Conservation (phyloP, 768 basidiomycete genomes). For the Pulveroboletus sp. region DNA sequence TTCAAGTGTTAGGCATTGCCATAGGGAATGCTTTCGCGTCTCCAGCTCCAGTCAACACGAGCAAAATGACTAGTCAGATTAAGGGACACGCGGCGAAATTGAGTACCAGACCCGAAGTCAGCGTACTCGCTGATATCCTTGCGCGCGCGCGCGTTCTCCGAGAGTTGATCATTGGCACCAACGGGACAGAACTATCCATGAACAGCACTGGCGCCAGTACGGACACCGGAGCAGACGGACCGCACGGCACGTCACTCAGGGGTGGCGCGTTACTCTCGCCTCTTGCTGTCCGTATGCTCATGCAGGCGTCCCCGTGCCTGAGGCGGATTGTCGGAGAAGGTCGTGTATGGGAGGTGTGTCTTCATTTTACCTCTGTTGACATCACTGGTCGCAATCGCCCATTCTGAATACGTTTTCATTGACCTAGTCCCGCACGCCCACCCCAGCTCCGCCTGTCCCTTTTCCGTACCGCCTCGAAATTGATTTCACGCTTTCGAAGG, state of each 20-base stretch:
- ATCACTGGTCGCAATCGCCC: background rate
- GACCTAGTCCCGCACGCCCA: slow-evolving; percentile 14
- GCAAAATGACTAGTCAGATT: background rate
- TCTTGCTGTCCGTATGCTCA: slow-evolving; percentile 36
- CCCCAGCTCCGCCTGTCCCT: slow-evolving; percentile 4
- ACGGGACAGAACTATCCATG: background rate
- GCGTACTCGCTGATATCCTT: slow-evolving; percentile 9
- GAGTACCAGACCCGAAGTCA: slow-evolving; percentile 9
- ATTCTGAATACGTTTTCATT: background rate
- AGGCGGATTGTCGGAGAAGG: slow-evolving; percentile 45
- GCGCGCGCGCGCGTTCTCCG: slow-evolving; percentile 11
- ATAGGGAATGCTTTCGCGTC: slow-evolving; percentile 10
- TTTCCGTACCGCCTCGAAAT: slow-evolving; percentile 7
- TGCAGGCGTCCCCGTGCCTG: slow-evolving; percentile 40
- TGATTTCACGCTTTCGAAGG: slow-evolving; percentile 10
- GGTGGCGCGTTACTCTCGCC: slow-evolving; percentile 34
- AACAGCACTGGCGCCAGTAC: background rate
- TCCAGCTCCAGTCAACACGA: background rate
- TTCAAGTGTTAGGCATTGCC: slow-evolving; percentile 18
- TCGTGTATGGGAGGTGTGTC: slow-evolving; percentile 52
- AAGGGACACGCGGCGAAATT: background rate
- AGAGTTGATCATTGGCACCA: slow-evolving; percentile 19
- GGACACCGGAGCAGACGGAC: background rate
- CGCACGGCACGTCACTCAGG: background rate
- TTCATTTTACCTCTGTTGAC: background rate